A percentile compares a stretch with the other conserved stretches of the same genome.
Conservation (phyloP, 164 flowering plant species). For the Warburgia ugandensis region DNA sequence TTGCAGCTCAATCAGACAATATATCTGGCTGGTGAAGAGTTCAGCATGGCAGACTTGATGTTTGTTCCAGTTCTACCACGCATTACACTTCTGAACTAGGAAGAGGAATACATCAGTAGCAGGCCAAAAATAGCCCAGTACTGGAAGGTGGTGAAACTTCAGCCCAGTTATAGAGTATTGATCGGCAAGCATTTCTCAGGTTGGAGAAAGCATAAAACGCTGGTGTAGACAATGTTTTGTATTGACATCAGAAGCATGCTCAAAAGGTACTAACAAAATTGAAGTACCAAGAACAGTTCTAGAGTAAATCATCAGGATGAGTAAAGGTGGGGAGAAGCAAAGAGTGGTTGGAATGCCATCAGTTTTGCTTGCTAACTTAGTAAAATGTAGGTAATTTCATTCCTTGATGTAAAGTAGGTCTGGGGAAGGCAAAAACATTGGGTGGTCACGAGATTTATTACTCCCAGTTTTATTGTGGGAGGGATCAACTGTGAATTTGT, state of each 20-base stretch:
- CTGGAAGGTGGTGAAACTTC: constrained; percentile 51
- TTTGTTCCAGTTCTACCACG: constrained; percentile 72
- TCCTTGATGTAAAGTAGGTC: no score
- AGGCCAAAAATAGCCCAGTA: constrained; percentile 61
- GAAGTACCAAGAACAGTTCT: no score
- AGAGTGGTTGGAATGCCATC: no score
- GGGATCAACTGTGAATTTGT: no score
- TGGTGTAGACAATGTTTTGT: constrained; percentile 61
- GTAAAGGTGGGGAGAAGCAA: no score
- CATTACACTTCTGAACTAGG: constrained; percentile 50
- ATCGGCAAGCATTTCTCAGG: constrained; percentile 76
- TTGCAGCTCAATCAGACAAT: constrained; percentile 41
- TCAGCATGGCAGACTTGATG: constrained; percentile 73
- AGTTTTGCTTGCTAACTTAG: no score
- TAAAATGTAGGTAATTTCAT: no score
- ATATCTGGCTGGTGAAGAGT: constrained; percentile 67
- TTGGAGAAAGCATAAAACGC: constrained; percentile 73
- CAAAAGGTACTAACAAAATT: constrained; percentile 48
- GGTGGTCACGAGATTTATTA: no score
- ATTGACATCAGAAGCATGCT: constrained; percentile 48
- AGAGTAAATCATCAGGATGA: no score
- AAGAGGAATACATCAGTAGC: constrained; percentile 49
- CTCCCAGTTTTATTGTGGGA: no score
- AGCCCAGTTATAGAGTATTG: constrained; percentile 71
- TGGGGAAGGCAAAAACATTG: no score